Conservation (phyloP, 139 green algal species). For the Chlamydomonas sp. region DNA sequence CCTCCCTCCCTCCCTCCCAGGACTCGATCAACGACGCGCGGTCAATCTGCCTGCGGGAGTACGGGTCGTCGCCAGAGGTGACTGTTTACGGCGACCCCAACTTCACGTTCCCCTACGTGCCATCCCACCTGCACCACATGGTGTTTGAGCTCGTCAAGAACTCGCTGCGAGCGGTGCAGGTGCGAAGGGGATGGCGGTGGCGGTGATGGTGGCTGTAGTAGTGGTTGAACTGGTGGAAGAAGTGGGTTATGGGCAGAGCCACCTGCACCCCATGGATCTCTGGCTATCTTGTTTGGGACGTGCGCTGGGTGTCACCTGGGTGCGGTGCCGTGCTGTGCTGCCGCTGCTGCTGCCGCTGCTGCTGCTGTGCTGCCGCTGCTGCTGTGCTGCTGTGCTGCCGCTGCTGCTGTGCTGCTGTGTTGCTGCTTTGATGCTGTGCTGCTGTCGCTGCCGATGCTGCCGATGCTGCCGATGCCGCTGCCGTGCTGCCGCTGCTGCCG, state of each 20-base stretch:
- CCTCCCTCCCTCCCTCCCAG: too few relatives aligned
- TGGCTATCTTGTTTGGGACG: too few relatives aligned
- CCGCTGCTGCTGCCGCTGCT: too few relatives aligned
- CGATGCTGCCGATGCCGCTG: not conserved
- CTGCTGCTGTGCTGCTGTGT: not conserved
- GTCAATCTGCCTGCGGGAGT: conserved; percentile 83
- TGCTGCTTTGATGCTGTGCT: not conserved
- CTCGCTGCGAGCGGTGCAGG: conserved; percentile 80
- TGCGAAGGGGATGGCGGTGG: not conserved
- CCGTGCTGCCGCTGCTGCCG: not conserved
- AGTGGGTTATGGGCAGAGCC: too few relatives aligned
- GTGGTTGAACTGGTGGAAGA: too few relatives aligned
- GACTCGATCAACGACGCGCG: conserved; percentile 92
- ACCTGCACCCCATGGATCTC: too few relatives aligned
- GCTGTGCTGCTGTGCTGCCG: not conserved
- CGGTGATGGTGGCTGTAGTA: not conserved
- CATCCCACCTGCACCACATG: conserved; percentile 96
- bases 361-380: too few relatives aligned
- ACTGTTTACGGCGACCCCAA: conserved; percentile 81
- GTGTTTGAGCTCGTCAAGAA: conserved; percentile 94
- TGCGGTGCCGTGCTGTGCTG: too few relatives aligned
- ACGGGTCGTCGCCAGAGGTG: conserved; percentile 39
- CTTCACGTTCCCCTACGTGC: conserved; percentile 94
- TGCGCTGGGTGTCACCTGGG: too few relatives aligned
- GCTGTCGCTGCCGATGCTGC: not conserved